These are phyloP conservation scores for Suillus sp. DNA, from an alignment of 768 basidiomycete species.

Conservation along the genomic window DNA sequence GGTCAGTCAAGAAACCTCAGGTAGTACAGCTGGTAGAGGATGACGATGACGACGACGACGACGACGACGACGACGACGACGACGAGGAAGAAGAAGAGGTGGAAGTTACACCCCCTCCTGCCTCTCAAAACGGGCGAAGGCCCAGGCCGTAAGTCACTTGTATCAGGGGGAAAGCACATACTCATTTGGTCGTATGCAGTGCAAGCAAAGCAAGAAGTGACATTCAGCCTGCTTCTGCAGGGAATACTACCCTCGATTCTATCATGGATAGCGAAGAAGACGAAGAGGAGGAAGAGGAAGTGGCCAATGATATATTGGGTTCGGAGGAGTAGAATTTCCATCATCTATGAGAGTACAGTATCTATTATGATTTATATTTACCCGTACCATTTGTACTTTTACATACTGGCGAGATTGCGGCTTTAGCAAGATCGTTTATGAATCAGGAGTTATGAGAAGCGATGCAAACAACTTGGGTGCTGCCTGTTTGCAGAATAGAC, in stretches of 20 bases:
- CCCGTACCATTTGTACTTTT: background rate
- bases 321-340: slow-evolving; percentile 24
- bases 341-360: slow-evolving; percentile 2
- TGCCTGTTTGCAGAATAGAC: background rate
- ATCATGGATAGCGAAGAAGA: slow-evolving; percentile 59
- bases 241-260: slow-evolving; percentile 41
- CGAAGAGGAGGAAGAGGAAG: slow-evolving; percentile 46
- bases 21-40: slow-evolving; percentile 29
- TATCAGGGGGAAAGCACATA: background rate
- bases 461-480: too few species aligned
- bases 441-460: too few species aligned
- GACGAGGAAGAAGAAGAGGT: slow-evolving; percentile 45
- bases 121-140: slow-evolving; percentile 8
- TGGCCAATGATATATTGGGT: slow-evolving; percentile 44
- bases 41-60: slow-evolving; percentile 40
- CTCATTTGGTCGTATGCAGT: slow-evolving; percentile 14
- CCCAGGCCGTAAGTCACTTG: slow-evolving; percentile 16
- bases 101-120: slow-evolving; percentile 41
- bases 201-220: slow-evolving; percentile 19
- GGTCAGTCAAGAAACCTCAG: slow-evolving; percentile 42
- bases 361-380: slow-evolving; percentile 9
- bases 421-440: too few species aligned
- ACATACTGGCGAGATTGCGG: background rate
- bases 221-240: slow-evolving; percentile 18
- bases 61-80: slow-evolving; percentile 45